Evolutionary conservation across 805 yeast genomes (phyloP).

Genomic region (Ogataea thermomethanolica): DNA sequence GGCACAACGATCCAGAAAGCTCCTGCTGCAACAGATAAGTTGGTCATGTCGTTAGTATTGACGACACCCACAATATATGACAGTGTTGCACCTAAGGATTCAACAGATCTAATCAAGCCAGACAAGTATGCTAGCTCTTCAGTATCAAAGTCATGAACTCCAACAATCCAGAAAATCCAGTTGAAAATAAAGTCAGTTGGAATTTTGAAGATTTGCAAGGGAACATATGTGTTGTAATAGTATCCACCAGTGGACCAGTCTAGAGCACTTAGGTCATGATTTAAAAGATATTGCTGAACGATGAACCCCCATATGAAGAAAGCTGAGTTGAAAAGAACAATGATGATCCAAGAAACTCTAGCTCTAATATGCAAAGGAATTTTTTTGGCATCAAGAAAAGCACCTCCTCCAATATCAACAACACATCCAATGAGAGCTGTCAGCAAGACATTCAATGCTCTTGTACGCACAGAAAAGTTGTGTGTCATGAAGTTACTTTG

Average conservation of each 20-base stretch:
- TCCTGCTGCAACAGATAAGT: constrained; percentile 26
- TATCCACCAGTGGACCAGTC: constrained; percentile 22
- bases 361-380: constrained; percentile 14
- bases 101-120: constrained; percentile 24
- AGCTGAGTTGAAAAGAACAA: constrained; percentile 9
- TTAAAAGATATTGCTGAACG: constrained; percentile 5
- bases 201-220: constrained; percentile 24
- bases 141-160: constrained; percentile 19
- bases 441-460: constrained; percentile 26
- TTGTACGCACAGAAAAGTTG: constrained; percentile 25
- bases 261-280: constrained; percentile 9
- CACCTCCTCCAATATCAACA: constrained; percentile 21
- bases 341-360: constrained; percentile 19
- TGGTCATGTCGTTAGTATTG: constrained; percentile 23
- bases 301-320: constrained; percentile 24
- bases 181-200: constrained; percentile 23
- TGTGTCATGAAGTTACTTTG: constrained; percentile 23
- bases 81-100: constrained; percentile 23
- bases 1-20: constrained; percentile 17
- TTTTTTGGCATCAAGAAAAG: constrained; percentile 16
- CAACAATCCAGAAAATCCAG: constrained; percentile 28
- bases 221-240: constrained; percentile 20
- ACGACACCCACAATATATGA: constrained; percentile 24
- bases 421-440: constrained; percentile 20
- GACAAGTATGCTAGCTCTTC: constrained; percentile 21